Conservation (phyloP, 208 protist species). For the Wallacemonas sp. region DNA sequence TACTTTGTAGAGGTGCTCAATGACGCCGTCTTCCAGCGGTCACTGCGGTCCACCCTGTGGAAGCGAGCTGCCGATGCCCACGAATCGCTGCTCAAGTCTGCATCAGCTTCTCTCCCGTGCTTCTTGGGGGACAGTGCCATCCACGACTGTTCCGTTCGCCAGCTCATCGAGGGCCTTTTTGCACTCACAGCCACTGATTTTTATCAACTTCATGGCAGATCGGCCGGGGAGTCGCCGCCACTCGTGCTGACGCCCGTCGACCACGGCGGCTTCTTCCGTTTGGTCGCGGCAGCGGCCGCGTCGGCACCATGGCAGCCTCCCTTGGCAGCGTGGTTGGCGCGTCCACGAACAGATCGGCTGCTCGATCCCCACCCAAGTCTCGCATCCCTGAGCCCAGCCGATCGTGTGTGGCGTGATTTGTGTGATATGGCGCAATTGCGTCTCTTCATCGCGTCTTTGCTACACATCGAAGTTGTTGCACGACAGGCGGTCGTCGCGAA, state of each 20-base stretch:
- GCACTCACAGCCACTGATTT: background rate
- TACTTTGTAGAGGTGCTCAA: background rate
- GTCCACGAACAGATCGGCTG: background rate
- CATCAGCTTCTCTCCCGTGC: background rate
- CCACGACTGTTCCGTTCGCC: background rate
- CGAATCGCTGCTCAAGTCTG: background rate
- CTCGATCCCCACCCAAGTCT: background rate
- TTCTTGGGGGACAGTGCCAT: background rate
- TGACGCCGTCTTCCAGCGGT: background rate
- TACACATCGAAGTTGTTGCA: slow-evolving; percentile 15
- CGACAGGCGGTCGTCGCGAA: background rate
- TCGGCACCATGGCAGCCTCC: too few species aligned
- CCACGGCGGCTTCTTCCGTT: slow-evolving; percentile 1
- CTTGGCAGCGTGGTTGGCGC: background rate
- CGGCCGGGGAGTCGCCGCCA: background rate
- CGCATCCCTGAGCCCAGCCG: background rate
- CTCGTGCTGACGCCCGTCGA: background rate
- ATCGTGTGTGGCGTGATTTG: slow-evolving; percentile 17
- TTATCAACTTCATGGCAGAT: background rate
- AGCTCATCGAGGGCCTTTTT: background rate
- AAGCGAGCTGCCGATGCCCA: slow-evolving; percentile 5
- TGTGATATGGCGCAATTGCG: slow-evolving; percentile 28
- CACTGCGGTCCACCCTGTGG: background rate
- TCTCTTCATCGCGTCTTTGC: slow-evolving; percentile 18
- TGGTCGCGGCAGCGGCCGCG: background rate